Evolutionary conservation across 805 yeast genomes (phyloP).

Genomic region (Candida alai): DNA sequence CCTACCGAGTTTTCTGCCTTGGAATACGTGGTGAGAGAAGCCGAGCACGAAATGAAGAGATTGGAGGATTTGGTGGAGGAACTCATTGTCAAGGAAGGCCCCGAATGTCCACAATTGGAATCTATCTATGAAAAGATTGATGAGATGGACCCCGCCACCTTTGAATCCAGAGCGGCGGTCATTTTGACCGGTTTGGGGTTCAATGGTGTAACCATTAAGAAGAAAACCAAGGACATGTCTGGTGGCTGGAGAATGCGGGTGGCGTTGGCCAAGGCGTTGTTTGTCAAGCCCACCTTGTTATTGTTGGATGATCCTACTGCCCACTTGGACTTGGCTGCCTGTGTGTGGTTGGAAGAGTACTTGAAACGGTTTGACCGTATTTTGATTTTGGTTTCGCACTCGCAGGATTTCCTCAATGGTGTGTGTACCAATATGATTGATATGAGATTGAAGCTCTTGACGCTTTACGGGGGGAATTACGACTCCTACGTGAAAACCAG

Average conservation of each 20-base stretch:
- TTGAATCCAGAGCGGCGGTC: constrained; percentile 93
- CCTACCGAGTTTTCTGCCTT: constrained; percentile 89
- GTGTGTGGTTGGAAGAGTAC: constrained; percentile 99
- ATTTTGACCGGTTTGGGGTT: constrained; percentile 97
- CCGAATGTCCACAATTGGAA: constrained; percentile 83
- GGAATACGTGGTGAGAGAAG: constrained; percentile 96
- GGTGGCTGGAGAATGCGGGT: constrained; percentile 99
- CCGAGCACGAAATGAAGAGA: constrained; percentile 86
- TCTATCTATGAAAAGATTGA: constrained; percentile 93
- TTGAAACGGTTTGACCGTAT: constrained; percentile 91
- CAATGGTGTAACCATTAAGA: constrained; percentile 78
- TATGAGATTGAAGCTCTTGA: constrained; percentile 80
- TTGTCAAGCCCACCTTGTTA: constrained; percentile 94
- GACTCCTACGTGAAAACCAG: constrained; percentile 96
- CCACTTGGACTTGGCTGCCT: constrained; percentile 97
- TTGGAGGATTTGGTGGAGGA: constrained; percentile 90
- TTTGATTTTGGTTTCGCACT: constrained; percentile 91
- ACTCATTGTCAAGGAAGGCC: constrained; percentile 85
- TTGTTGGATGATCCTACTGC: constrained; percentile 98
- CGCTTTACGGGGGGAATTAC: constrained; percentile 94
- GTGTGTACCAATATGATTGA: constrained; percentile 98
- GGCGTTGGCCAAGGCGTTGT: constrained; percentile 94
- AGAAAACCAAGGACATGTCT: constrained; percentile 97
- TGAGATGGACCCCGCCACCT: constrained; percentile 91
- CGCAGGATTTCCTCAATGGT: constrained; percentile 99